A percentile compares a stretch with the other conserved stretches of the same genome.
Evolutionary conservation across 2,329 filamentous ascomycete genomes (phyloP).

Genomic region (Parastagonospora avenae): DNA sequence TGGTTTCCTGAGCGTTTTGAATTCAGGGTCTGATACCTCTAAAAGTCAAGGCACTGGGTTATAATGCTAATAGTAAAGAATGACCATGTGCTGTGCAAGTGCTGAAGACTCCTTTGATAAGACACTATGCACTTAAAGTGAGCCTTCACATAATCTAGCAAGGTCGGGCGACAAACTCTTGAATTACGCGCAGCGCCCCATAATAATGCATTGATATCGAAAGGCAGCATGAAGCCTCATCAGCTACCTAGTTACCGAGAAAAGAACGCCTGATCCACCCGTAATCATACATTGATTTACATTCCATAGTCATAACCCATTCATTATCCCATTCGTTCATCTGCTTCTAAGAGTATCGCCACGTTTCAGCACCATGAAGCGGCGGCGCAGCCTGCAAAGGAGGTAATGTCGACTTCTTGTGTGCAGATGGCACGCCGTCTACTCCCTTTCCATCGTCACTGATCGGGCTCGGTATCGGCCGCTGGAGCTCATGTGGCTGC

Average conservation of each 20-base stretch:
- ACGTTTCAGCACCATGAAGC: constrained; percentile 39
- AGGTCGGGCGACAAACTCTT: too few relatives aligned
- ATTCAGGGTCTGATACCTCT: too few relatives aligned
- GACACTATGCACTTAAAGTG: too few relatives aligned
- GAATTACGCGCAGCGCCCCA: too few relatives aligned
- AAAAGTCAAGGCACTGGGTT: too few relatives aligned
- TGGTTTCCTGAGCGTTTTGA: neutral
- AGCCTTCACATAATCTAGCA: too few relatives aligned
- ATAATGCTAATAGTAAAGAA: too few relatives aligned
- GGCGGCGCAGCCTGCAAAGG: constrained; percentile 9
- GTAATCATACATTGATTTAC: constrained; percentile 12
- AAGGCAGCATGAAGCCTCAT: neutral
- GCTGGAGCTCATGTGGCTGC: constrained; percentile 23
- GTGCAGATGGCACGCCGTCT: constrained; percentile 6
- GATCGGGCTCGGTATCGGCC: constrained; percentile 40
- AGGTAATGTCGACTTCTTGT: constrained; percentile 8
- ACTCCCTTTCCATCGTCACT: constrained; percentile 36
- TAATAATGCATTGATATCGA: neutral
- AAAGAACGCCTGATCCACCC: neutral
- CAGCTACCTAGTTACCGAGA: neutral
- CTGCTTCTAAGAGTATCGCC: constrained; percentile 27
- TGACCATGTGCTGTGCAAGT: too few relatives aligned
- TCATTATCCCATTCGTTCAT: neutral
- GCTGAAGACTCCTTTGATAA: too few relatives aligned
- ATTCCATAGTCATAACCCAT: constrained; percentile 2